Percentiles rank a stretch among this genome's conserved stretches.
These are phyloP conservation scores for Exophiala sp. DNA, from an alignment of 2,329 filamentous ascomycete species.

Conservation along the genomic window DNA sequence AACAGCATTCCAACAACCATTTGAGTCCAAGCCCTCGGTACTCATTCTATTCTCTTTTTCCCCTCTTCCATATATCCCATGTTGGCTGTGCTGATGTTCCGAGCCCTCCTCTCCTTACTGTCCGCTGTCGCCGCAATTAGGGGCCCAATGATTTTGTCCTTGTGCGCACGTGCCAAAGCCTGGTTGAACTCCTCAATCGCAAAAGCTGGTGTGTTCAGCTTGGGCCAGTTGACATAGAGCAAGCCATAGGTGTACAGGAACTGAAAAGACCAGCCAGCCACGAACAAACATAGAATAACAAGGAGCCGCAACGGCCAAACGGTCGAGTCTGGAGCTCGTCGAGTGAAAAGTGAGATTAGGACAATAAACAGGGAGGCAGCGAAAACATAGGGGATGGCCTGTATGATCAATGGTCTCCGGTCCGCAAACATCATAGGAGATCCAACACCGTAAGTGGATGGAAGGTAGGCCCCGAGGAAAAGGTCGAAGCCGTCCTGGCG, in stretches of 20 bases:
- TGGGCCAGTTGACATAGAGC: slow-evolving; percentile 98
- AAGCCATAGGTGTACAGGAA: slow-evolving; percentile 83
- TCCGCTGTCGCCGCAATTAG: slow-evolving; percentile 54
- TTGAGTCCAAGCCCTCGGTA: background rate
- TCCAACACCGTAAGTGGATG: slow-evolving; percentile 64
- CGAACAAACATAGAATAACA: slow-evolving; percentile 66
- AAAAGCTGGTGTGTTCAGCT: slow-evolving; percentile 81
- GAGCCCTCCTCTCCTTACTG: slow-evolving; percentile 56
- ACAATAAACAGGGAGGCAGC: slow-evolving; percentile 81
- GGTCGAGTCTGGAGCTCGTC: slow-evolving; percentile 62
- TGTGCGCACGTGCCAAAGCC: slow-evolving; percentile 72
- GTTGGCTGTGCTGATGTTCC: slow-evolving; percentile 74
- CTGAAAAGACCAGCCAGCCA: slow-evolving; percentile 63
- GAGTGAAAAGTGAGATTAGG: slow-evolving; percentile 66
- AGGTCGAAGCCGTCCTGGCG: slow-evolving; percentile 93
- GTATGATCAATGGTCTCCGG: slow-evolving; percentile 75
- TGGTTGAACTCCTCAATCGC: slow-evolving; percentile 85
- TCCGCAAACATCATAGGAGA: slow-evolving; percentile 74
- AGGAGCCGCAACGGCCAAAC: slow-evolving; percentile 79
- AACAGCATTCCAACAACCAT: background rate
- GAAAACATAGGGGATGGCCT: slow-evolving; percentile 87
- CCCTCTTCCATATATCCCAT: slow-evolving; percentile 88
- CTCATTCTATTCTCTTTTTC: slow-evolving; percentile 86
- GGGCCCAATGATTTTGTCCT: slow-evolving; percentile 72
- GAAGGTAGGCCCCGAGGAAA: slow-evolving; percentile 81